Evolutionary conservation across 75 land plant species (phyloP), one percentile per base, ranked within the genome.

Genomic region (Cupressus sempervirens): DNA sequence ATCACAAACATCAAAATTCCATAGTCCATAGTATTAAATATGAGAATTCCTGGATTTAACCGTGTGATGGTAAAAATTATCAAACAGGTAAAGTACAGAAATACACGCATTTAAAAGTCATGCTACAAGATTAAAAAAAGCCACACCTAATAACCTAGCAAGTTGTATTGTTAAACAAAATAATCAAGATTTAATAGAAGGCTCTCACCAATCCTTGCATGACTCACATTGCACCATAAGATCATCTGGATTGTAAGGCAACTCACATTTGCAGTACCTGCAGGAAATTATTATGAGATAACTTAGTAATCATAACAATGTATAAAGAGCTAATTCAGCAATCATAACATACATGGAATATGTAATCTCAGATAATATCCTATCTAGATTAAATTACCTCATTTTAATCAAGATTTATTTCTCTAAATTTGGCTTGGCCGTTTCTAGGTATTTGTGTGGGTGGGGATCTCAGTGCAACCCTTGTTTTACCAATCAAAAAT

Each of bases 241-340:
- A 82, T 93, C 95, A 52, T 93, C 95, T 36, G 95, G 95, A 68
- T 93, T 93, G 87, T 93, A 93, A 76, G 94, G 94, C 91, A 93
- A 88, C 82, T 84, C 95, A 83, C 95, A 93, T 52, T 92, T 94
- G 86, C 95, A 94, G 84, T 92, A 94, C 87, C 95, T 94, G 81
- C 41, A 18, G 26, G 45, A 40, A 76, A 18, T 38, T 9, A 40
- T 36, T 23, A 62, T 62, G 67, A 40, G 16, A 23, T 18, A 76
- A 76, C 40, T 18, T 41, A 76, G 38, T 23, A 76, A 76, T 26
- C 7, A 1, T 62, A 62, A 62, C 67, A 76, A 38, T 76, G 32
- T 65, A 67, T 45, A 62, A 62, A 62, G 67, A n/a, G 40, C 1
- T 38, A 38, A 38, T 1, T 38, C 2, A 38, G 40, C 2, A 38